Percentiles rank a stretch among this genome's conserved stretches.
Conservation (phyloP, 257 asterid species). For the Solanum clarkiae region DNA sequence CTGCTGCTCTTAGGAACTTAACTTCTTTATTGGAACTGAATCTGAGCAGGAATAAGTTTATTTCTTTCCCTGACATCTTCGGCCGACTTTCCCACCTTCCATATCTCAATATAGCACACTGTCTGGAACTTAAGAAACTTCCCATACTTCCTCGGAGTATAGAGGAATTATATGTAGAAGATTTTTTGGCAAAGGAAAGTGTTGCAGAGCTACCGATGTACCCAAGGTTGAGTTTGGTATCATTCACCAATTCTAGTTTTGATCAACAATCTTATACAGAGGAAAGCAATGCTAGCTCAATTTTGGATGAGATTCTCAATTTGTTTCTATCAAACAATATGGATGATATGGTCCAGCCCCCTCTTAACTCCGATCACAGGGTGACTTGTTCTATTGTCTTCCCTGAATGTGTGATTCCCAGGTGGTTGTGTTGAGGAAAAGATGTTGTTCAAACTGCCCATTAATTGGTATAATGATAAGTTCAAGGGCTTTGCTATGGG, state of each 20-base stretch:
- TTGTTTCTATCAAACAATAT: not conserved
- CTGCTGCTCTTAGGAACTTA: not conserved
- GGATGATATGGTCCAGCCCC: not conserved
- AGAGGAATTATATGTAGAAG: not conserved
- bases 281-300: not conserved
- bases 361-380: not conserved
- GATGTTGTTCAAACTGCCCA: not conserved
- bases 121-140: not conserved
- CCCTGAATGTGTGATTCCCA: not conserved
- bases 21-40: not conserved
- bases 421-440: not conserved
- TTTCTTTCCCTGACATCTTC: not conserved
- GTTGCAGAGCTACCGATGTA: not conserved
- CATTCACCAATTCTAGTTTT: not conserved
- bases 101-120: not conserved
- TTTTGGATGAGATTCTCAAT: not conserved
- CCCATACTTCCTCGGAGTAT: not conserved
- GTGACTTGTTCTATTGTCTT: not conserved
- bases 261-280: not conserved
- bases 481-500: not conserved
- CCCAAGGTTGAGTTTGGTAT: not conserved
- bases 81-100: not conserved
- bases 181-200: not conserved
- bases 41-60: not conserved
- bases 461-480: not conserved